These are phyloP conservation scores for Gliomastix tumulicola DNA, from an alignment of 2,329 filamentous ascomycete species.

Conservation along the genomic window DNA sequence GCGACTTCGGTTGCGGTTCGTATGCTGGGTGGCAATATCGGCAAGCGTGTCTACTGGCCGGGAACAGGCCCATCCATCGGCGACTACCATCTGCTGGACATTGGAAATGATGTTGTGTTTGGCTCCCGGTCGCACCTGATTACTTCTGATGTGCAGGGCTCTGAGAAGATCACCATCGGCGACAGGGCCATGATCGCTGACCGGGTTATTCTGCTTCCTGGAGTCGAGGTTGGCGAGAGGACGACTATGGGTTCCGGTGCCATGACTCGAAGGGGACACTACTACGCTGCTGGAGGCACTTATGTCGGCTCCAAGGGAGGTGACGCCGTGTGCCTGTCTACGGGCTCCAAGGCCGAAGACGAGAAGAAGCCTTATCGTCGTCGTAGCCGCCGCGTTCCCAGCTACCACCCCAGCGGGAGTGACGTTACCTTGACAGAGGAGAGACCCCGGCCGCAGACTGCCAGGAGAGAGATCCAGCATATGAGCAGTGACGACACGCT, in stretches of 20 bases:
- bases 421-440: slow-evolving; percentile 11
- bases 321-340: slow-evolving; percentile 36
- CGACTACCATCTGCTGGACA: slow-evolving; percentile 46
- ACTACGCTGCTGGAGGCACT: slow-evolving; percentile 35
- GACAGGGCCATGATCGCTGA: slow-evolving; percentile 50
- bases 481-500: slow-evolving; percentile 17
- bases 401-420: slow-evolving; percentile 12
- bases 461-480: slow-evolving; percentile 7
- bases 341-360: slow-evolving; percentile 5
- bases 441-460: background rate
- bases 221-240: slow-evolving; percentile 37
- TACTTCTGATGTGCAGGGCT: slow-evolving; percentile 43
- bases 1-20: slow-evolving; percentile 42
- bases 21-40: slow-evolving; percentile 43
- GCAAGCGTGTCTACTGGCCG: slow-evolving; percentile 49
- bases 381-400: slow-evolving; percentile 4
- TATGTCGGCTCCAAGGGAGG: slow-evolving; percentile 46
- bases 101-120: slow-evolving; percentile 54
- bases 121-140: slow-evolving; percentile 46
- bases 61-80: slow-evolving; percentile 45
- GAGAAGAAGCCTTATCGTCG: slow-evolving; percentile 6
- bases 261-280: slow-evolving; percentile 34
- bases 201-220: slow-evolving; percentile 43
- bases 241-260: slow-evolving; percentile 48
- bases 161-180: slow-evolving; percentile 36